Percentiles rank a stretch among this genome's conserved stretches.
phyloP scores from a whole-genome alignment of 2,329 filamentous ascomycete species.

The Cladophialophora immunda region DNA sequence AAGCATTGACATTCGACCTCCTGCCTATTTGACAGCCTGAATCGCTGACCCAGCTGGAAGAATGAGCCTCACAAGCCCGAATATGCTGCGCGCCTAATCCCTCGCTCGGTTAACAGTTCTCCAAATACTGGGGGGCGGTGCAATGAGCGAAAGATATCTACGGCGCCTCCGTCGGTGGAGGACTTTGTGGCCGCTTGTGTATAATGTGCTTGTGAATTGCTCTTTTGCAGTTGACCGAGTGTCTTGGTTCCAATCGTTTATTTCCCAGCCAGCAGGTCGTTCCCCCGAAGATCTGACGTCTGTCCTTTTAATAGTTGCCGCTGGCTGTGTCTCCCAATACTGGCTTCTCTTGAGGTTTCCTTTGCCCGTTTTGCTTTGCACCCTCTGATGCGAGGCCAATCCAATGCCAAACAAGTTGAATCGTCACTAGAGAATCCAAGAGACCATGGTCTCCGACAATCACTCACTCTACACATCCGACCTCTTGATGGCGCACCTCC shows the following conservation, averaged over 20 bases:
- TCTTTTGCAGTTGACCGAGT: neutral
- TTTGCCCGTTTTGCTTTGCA: slow-evolving; percentile 6
- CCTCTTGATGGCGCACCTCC: slow-evolving; percentile 24
- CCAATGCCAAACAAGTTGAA: neutral
- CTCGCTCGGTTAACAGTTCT: neutral
- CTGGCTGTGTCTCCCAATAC: slow-evolving; percentile 3
- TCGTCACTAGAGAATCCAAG: neutral
- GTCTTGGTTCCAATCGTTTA: slow-evolving; percentile 3
- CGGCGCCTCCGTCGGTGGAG: slow-evolving; percentile 12
- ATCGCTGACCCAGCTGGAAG: neutral
- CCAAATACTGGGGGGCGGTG: slow-evolving; percentile 15
- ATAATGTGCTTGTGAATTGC: slow-evolving; percentile 4
- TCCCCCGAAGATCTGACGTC: slow-evolving; percentile 7
- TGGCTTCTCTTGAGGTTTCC: neutral
- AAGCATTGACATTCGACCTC: neutral
- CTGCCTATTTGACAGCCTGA: neutral
- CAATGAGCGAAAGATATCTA: neutral
- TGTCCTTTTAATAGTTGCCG: slow-evolving; percentile 7
- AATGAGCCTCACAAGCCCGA: slow-evolving; percentile 1
- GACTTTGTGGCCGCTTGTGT: neutral
- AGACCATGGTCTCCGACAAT: slow-evolving; percentile 6
- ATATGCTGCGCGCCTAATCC: slow-evolving; percentile 17
- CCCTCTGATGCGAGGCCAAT: neutral
- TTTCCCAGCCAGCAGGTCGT: neutral
- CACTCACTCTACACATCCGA: slow-evolving; percentile 12